These are phyloP conservation scores for Cladophialophora yegresii DNA, from an alignment of 2,329 filamentous ascomycete species.

Conservation along the genomic window DNA sequence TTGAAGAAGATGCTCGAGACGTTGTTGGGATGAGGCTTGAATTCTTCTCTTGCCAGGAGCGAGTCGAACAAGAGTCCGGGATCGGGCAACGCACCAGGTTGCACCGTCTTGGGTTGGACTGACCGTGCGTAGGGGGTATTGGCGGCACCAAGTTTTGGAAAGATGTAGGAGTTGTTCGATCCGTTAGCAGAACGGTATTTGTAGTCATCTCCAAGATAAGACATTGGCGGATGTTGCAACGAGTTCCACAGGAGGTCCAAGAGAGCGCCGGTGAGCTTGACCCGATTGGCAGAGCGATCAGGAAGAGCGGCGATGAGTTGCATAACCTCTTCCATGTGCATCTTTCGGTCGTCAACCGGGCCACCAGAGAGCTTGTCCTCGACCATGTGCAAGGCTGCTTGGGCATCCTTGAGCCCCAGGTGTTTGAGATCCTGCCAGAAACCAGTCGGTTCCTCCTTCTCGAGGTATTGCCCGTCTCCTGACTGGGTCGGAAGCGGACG, in stretches of 20 bases:
- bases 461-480: slow-evolving; percentile 63
- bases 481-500: slow-evolving; percentile 65
- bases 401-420: slow-evolving; percentile 60
- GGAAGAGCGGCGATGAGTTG: slow-evolving; percentile 67
- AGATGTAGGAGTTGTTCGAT: slow-evolving; percentile 68
- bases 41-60: slow-evolving; percentile 47
- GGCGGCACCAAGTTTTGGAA: slow-evolving; percentile 67
- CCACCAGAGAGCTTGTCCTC: slow-evolving; percentile 64
- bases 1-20: slow-evolving; percentile 72
- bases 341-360: slow-evolving; percentile 71
- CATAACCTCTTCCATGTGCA: slow-evolving; percentile 74
- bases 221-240: slow-evolving; percentile 70
- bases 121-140: slow-evolving; percentile 68
- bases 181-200: slow-evolving; percentile 70
- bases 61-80: slow-evolving; percentile 55
- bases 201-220: slow-evolving; percentile 58
- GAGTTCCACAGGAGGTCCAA: slow-evolving; percentile 70
- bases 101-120: slow-evolving; percentile 55
- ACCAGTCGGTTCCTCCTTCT: slow-evolving; percentile 53
- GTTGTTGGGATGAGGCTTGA: slow-evolving; percentile 65
- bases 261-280: slow-evolving; percentile 66
- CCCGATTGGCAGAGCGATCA: slow-evolving; percentile 61
- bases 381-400: slow-evolving; percentile 64
- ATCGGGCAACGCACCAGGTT: slow-evolving; percentile 68
- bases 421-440: slow-evolving; percentile 60